Evolutionary conservation across 345 rosid species (phyloP).

Genomic region (Laguncularia racemosa): DNA sequence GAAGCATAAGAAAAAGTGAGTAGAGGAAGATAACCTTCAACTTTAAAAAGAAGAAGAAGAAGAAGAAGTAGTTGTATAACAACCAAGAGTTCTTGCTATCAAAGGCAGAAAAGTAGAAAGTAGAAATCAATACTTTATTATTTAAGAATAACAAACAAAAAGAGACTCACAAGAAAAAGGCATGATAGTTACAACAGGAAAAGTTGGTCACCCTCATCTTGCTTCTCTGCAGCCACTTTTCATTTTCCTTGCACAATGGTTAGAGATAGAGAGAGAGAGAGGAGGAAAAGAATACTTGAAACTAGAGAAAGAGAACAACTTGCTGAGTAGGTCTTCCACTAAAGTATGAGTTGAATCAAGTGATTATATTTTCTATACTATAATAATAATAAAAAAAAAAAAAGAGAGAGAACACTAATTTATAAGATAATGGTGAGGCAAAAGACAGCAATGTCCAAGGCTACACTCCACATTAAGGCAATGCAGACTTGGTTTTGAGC

Average conservation of each 20-base stretch:
- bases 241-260: not conserved
- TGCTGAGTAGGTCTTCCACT: constrained; percentile 10
- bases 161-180: constrained; percentile 1
- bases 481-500: too few species aligned
- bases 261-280: too few species aligned
- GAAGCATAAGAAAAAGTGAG: not conserved
- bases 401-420: too few species aligned
- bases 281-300: constrained; percentile 13
- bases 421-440: not conserved
- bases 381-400: too few species aligned
- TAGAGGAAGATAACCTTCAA: not conserved
- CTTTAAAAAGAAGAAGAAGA: not conserved
- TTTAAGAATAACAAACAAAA: constrained; percentile 3
- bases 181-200: constrained; percentile 1
- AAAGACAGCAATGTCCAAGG: not conserved
- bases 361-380: too few species aligned
- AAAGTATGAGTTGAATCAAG: not conserved
- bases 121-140: not conserved
- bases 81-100: not conserved
- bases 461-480: too few species aligned
- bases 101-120: constrained; percentile 6
- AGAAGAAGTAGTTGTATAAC: not conserved
- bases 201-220: not conserved
- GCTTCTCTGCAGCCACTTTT: not conserved
- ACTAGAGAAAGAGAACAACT: constrained; percentile 15